Evolutionary conservation across 352 stramenopile species (phyloP), one percentile per base, ranked within the genome.

Genomic region (Globisporangium camurandrum): DNA sequence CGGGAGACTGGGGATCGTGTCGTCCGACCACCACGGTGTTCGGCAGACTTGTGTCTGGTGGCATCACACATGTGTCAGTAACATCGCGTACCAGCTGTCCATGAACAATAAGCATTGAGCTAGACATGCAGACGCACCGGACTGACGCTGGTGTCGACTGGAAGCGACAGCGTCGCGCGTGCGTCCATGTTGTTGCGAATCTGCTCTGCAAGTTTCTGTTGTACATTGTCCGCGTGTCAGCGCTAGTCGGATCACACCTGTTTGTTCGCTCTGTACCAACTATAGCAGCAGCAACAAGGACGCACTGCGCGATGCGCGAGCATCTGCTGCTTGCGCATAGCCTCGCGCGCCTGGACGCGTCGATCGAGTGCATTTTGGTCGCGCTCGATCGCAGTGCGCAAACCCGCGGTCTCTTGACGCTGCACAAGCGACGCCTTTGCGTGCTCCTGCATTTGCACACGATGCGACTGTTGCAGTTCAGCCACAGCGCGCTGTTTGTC

Each of bases 21-120:
- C 61, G 39, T 71, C 64, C 14, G 61, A 74, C 64, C 67, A 77
- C 58, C 56, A 74, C 16, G 64, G 64, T 8, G 61, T 77, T 28
- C 59, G 55, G n/a, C 61, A 67, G 26, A 71, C 16, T 61, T 74
- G 27, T n/a, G 41, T 16, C 34, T 10, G 23, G 14, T 36, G 24
- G 16, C 14, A 46, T 27, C 38, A 17, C 1, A 1, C 30, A 34
- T 34, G 8, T 34, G 30, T 34, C 37, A 38, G 4, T 22, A 2
- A 11, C 33, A 11, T 38, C 26, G 23, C 11, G 27, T 5, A 9
- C 17, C 4, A 23, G 33, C 20, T 12, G 12, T n/a, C 9, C 41
- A 9, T 12, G n/a, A 3, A 48, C n/a, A n/a, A n/a, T n/a, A n/a
- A n/a, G 12, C 30, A 4, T 12, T 34, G 30, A 34, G 2, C 30